Conservation (phyloP, 2,329 filamentous ascomycete species). For the Sclerotinia nivalis region DNA sequence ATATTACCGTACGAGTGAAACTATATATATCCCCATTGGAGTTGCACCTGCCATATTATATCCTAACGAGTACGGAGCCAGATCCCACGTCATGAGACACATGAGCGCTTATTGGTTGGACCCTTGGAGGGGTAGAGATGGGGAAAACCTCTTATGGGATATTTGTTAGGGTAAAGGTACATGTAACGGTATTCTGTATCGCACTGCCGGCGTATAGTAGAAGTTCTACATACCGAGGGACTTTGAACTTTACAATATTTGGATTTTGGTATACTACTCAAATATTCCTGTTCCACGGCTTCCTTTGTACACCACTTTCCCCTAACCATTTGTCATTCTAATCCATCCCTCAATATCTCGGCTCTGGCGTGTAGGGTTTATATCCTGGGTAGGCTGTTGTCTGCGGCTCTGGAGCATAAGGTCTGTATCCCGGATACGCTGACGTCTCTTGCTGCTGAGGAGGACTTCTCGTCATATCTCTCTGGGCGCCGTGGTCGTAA, state of each 20-base stretch:
- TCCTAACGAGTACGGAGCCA: too few species aligned
- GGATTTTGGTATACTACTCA: not conserved
- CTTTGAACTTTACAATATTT: not conserved
- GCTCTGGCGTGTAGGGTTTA: slow-evolving; percentile 11
- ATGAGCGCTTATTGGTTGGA: too few species aligned
- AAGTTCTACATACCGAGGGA: too few species aligned
- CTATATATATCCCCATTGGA: too few species aligned
- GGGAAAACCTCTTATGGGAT: too few species aligned
- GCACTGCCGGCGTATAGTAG: too few species aligned
- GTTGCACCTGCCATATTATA: too few species aligned
- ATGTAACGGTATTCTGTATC: too few species aligned
- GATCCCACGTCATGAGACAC: too few species aligned
- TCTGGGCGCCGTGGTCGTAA: not conserved
- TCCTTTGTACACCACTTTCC: not conserved
- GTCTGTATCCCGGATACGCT: slow-evolving; percentile 19
- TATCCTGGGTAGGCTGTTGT: slow-evolving; percentile 15
- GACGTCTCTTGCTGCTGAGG: slow-evolving; percentile 10
- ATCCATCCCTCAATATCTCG: not conserved
- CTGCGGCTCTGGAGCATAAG: slow-evolving; percentile 2
- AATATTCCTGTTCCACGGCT: not conserved
- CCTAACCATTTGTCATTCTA: not conserved
- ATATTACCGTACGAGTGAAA: too few species aligned
- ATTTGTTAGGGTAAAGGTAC: too few species aligned
- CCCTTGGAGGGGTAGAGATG: too few species aligned
- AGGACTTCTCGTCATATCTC: slow-evolving; percentile 15